Evolutionary conservation across 2,329 filamentous ascomycete genomes (phyloP).

Genomic region (Trichophyton verrucosum): DNA sequence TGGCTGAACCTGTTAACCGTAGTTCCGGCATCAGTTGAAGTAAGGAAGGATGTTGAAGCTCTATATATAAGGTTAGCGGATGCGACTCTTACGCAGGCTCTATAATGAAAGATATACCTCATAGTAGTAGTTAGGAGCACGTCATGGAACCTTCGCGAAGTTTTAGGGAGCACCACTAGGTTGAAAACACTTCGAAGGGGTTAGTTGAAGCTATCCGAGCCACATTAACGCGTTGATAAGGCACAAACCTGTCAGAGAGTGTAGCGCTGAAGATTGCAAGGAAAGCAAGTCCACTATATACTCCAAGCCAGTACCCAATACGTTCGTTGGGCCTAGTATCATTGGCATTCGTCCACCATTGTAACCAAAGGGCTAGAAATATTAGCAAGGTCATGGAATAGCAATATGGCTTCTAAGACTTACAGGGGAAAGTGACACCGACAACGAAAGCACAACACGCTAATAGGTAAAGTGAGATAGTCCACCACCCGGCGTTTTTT

Average conservation of each 20-base stretch:
- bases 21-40: slow-evolving; percentile 34
- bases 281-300: background rate
- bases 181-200: background rate
- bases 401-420: background rate
- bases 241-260: background rate
- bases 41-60: slow-evolving; percentile 34
- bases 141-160: background rate
- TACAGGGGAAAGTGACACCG: slow-evolving; percentile 3
- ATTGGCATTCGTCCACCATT: slow-evolving; percentile 1
- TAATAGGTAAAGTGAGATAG: background rate
- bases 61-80: background rate
- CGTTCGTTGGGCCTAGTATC: slow-evolving; percentile 2
- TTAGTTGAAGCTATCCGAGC: background rate
- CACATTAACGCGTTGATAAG: background rate
- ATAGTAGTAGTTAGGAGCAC: slow-evolving; percentile 2
- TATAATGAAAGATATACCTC: background rate
- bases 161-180: slow-evolving; percentile 4
- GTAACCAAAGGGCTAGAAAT: background rate
- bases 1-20: slow-evolving; percentile 38
- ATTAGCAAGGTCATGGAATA: background rate
- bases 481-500: slow-evolving; percentile 1
- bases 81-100: background rate
- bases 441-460: slow-evolving; percentile 1
- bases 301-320: slow-evolving; percentile 3
- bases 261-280: background rate